phyloP scores from a whole-genome alignment of 805 yeast genomes.

The Teunomyces stri region DNA sequence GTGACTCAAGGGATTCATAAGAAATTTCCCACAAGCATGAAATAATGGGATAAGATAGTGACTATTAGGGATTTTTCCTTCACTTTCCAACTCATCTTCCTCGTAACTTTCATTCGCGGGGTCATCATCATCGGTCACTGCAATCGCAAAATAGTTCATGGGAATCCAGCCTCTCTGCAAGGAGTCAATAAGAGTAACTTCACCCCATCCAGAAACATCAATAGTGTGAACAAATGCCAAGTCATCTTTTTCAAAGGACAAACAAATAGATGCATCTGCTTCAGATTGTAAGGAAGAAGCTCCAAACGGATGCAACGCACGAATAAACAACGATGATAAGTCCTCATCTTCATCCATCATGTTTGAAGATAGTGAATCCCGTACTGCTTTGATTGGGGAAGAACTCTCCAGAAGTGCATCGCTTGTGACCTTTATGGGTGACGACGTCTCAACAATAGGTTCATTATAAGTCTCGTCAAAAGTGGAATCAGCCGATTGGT shows the following conservation, averaged over 20 bases:
- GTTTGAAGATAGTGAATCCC: slow-evolving; percentile 6
- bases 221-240: slow-evolving; percentile 75
- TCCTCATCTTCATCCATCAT: slow-evolving; percentile 34
- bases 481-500: background rate
- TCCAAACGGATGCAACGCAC: slow-evolving; percentile 60
- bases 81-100: slow-evolving; percentile 34
- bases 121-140: slow-evolving; percentile 27
- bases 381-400: background rate
- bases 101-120: slow-evolving; percentile 18
- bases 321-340: slow-evolving; percentile 51
- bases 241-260: slow-evolving; percentile 68
- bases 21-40: slow-evolving; percentile 62
- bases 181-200: slow-evolving; percentile 65
- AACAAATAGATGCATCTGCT: slow-evolving; percentile 69
- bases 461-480: background rate
- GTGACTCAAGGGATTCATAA: slow-evolving; percentile 61
- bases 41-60: slow-evolving; percentile 55
- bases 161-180: slow-evolving; percentile 82
- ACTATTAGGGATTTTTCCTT: slow-evolving; percentile 33
- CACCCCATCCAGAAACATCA: slow-evolving; percentile 87
- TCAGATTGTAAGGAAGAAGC: slow-evolving; percentile 57
- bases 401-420: background rate
- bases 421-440: background rate
- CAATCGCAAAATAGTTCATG: slow-evolving; percentile 66
- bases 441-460: background rate